A percentile compares a stretch with the other conserved stretches of the same genome.
phyloP scores from a whole-genome alignment of 2,329 filamentous ascomycete species.

The Camillea tinctor region DNA sequence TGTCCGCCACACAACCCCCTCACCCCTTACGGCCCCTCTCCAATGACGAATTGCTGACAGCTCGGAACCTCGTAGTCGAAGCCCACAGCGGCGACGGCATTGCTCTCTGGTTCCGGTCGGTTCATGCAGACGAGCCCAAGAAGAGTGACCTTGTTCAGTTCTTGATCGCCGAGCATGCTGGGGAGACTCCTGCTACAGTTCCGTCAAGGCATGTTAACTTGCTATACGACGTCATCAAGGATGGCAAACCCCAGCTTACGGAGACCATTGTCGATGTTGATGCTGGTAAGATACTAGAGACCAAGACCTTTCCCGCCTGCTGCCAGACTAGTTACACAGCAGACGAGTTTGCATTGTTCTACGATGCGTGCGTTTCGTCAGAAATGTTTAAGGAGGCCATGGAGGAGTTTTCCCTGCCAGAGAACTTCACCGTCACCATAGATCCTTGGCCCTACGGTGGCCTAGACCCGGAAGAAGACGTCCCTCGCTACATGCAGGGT shows the following conservation, averaged over 20 bases:
- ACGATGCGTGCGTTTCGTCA: constrained; percentile 41
- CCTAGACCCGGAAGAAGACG: constrained; percentile 38
- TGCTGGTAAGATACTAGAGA: constrained; percentile 30
- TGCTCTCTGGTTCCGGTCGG: constrained; percentile 27
- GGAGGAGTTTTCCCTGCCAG: constrained; percentile 45
- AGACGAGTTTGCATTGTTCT: constrained; percentile 41
- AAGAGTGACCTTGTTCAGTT: constrained; percentile 25
- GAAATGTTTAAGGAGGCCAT: constrained; percentile 47
- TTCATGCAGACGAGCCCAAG: constrained; percentile 29
- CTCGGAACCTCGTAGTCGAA: constrained; percentile 26
- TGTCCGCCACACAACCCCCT: constrained; percentile 3
- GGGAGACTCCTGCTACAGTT: constrained; percentile 16
- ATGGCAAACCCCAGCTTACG: constrained; percentile 32
- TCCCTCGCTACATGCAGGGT: constrained; percentile 48
- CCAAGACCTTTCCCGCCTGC: constrained; percentile 26
- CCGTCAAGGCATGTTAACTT: constrained; percentile 45
- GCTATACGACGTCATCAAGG: constrained; percentile 41
- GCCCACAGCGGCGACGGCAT: constrained; percentile 23
- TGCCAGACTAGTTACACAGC: constrained; percentile 39
- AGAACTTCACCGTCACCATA: constrained; percentile 43
- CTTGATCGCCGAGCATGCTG: constrained; percentile 31
- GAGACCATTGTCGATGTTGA: constrained; percentile 40
- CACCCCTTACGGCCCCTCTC: constrained; percentile 32
- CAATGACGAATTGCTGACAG: constrained; percentile 25
- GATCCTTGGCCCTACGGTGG: constrained; percentile 68